These are phyloP conservation scores for Daphne laureola DNA, from an alignment of 441 rosid genomes.

Conservation along the genomic window DNA sequence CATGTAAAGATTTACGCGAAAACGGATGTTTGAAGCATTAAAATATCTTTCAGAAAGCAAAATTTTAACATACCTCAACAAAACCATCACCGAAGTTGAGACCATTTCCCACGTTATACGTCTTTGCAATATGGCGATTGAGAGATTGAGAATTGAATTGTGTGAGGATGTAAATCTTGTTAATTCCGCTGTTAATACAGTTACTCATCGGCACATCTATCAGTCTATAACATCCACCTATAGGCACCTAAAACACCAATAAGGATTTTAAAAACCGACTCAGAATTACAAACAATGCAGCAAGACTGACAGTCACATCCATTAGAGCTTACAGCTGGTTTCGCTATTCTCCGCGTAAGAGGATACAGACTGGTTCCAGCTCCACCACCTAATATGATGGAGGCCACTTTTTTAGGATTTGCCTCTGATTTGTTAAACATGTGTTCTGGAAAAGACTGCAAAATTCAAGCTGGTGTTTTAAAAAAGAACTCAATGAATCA, in stretches of 20 bases:
- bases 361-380: slow-evolving; percentile 87
- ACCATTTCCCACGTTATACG: slow-evolving; percentile 63
- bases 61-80: slow-evolving; percentile 51
- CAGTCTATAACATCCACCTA: slow-evolving; percentile 84
- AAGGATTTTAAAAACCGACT: neutral
- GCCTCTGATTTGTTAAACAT: slow-evolving; percentile 34
- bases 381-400: slow-evolving; percentile 85
- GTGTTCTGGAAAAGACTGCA: slow-evolving; percentile 29
- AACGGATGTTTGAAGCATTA: too few species aligned
- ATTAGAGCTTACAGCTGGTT: slow-evolving; percentile 66
- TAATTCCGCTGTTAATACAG: slow-evolving; percentile 78
- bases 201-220: slow-evolving; percentile 87
- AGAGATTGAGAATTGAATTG: slow-evolving; percentile 90
- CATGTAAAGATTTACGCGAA: neutral
- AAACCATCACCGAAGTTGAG: slow-evolving; percentile 74
- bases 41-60: neutral
- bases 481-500: neutral
- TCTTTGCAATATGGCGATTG: slow-evolving; percentile 68
- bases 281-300: neutral
- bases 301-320: neutral
- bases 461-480: slow-evolving; percentile 15
- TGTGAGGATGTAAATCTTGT: slow-evolving; percentile 76
- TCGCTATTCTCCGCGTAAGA: slow-evolving; percentile 66
- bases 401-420: slow-evolving; percentile 74
- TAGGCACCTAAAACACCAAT: slow-evolving; percentile 53